Evolutionary conservation across 2,329 filamentous ascomycete genomes (phyloP).

Genomic region (Zasmidium cellare): DNA sequence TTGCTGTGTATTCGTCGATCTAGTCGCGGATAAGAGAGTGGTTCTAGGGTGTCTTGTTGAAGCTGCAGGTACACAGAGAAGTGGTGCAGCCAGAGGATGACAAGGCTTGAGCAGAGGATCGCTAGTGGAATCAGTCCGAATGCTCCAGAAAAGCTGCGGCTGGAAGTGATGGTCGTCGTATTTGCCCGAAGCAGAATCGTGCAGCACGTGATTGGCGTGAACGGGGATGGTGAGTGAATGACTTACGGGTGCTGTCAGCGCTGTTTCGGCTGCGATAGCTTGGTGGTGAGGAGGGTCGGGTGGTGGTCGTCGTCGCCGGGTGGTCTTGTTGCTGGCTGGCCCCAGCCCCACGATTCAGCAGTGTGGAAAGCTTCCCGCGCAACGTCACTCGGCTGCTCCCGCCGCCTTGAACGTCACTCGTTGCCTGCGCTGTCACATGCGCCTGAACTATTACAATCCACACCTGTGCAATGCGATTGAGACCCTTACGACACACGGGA

Average conservation of each 20-base stretch:
- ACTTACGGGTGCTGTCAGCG: neutral
- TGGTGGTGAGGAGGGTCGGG: neutral
- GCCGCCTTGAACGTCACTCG: neutral
- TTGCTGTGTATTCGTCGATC: constrained; percentile 15
- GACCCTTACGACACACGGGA: neutral
- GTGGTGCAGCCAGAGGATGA: constrained; percentile 3
- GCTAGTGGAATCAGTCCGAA: neutral
- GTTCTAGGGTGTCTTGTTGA: neutral
- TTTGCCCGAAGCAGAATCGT: neutral
- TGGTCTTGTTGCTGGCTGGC: neutral
- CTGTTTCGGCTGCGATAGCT: neutral
- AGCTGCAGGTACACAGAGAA: neutral
- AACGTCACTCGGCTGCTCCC: constrained; percentile 1
- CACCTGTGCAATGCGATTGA: neutral
- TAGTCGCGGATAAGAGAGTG: neutral
- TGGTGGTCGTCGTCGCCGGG: neutral
- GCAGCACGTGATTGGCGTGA: neutral
- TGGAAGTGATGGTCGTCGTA: neutral
- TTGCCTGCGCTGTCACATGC: constrained; percentile 2
- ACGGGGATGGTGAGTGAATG: neutral
- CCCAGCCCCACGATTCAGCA: constrained; percentile 1
- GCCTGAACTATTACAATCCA: neutral
- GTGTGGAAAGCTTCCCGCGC: constrained; percentile 3
- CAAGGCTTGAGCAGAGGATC: neutral
- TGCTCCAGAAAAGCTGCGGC: neutral